Percentiles rank a stretch among this genome's conserved stretches.
Conservation (phyloP, 352 stramenopile genomes). For the Pythium periplocum region DNA sequence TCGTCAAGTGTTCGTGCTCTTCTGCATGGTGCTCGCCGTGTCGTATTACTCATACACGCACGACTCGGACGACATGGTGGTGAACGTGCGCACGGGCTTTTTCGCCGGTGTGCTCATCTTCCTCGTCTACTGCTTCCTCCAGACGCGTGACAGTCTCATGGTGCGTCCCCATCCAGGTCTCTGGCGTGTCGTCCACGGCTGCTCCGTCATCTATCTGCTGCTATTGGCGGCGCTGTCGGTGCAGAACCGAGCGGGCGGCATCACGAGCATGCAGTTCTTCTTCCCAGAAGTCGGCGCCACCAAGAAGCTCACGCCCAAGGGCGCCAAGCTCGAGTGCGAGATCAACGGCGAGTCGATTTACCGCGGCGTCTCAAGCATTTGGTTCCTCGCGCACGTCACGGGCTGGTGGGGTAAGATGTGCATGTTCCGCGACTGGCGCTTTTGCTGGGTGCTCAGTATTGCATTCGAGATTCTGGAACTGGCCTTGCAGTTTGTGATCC, state of each 20-base stretch:
- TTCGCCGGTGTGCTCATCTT: conserved; percentile 72
- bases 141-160: conserved; percentile 76
- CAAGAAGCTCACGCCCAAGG: conserved; percentile 22
- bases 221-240: conserved; percentile 62
- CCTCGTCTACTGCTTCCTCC: conserved; percentile 82
- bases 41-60: conserved; percentile 83
- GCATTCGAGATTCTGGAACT: conserved; percentile 90
- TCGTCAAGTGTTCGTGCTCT: conserved; percentile 70
- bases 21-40: conserved; percentile 46
- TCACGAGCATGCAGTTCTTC: conserved; percentile 60
- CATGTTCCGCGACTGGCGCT: conserved; percentile 92
- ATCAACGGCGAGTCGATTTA: conserved; percentile 60
- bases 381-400: conserved; percentile 82
- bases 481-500: conserved; percentile 85
- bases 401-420: conserved; percentile 92
- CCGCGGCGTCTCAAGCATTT: conserved; percentile 73
- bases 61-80: conserved; percentile 56
- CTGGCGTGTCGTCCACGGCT: conserved; percentile 77
- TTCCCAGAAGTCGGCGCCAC: conserved; percentile 64
- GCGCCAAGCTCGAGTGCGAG: conserved; percentile 44
- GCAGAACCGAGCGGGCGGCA: conserved; percentile 60
- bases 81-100: conserved; percentile 63
- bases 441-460: conserved; percentile 89
- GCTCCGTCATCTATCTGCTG: conserved; percentile 73
- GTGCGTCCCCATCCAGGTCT: conserved; percentile 70